Base-by-base conservation (phyloP, 441 rosid genomes). In the Gossypium armourianum region DNA sequence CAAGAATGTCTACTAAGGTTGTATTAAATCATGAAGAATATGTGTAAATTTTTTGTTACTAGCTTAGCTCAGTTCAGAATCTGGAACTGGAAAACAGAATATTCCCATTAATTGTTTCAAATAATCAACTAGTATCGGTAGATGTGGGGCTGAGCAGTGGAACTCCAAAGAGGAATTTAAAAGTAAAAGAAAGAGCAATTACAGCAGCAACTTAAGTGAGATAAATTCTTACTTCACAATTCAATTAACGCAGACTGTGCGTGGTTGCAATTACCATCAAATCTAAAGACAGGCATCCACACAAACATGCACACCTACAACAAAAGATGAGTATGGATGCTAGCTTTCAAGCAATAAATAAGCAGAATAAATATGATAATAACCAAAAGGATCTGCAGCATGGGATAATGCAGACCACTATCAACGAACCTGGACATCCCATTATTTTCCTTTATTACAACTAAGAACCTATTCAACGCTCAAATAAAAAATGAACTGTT, bases 1-100 rank as follows among this genome's bases (percentile, higher is more conserved):
- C 55, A 76, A 45, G 69, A 65, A 65, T 43, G 26, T 66, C 70
- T 63, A 74, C 72, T 56, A 26, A 65, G 55, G 49, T 53, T 78
- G 72, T 57, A 63, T 58, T 66, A 63, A 62, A 68, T 75, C 32
- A 2, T 26, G 59, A 40, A 32, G 64, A 40, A 58, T 50, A 72
- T 53, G 24, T 72, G 71, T 62, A 63, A 60, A 40, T 43, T 29
- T 58, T 7, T 9, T 16, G 70, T 72, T 16, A 69, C 23, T 58
- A 4, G 9, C 57, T 47, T 55, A 71, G 60, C 67, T 72, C 54
- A 49, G 32, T 57, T 72, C 50, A 61, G 73, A 55, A 52, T 26
- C 16, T 15, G 70, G 43, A 62, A 62, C 68, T 69, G 36, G 57
- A 64, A 69, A 69, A 62, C 66, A 69, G 59, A 29, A 4, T 26